These are phyloP conservation scores for Mycena amicta DNA, from an alignment of 768 basidiomycete genomes.

Conservation along the genomic window DNA sequence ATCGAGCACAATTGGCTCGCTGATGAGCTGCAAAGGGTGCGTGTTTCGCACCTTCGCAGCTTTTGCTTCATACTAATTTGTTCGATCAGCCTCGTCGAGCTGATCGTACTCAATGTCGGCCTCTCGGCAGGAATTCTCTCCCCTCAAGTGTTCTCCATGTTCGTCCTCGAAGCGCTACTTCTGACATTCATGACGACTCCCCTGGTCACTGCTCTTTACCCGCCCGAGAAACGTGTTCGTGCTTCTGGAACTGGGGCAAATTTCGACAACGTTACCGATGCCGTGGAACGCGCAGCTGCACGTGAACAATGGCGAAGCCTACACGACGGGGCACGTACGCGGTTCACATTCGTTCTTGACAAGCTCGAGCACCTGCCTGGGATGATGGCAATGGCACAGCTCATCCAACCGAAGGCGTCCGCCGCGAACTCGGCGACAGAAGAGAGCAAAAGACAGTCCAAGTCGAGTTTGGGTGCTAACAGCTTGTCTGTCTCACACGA, in stretches of 20 bases:
- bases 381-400: constrained; percentile 87
- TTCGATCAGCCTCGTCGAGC: constrained; percentile 82
- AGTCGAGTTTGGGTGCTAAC: constrained; percentile 8
- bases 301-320: constrained; percentile 10
- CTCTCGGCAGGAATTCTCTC: constrained; percentile 78
- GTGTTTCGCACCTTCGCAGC: constrained; percentile 15
- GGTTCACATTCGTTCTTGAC: constrained; percentile 87
- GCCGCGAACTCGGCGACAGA: constrained; percentile 2
- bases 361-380: constrained; percentile 87
- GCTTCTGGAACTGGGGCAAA: constrained; percentile 48
- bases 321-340: constrained; percentile 44
- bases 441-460: constrained; percentile 6
- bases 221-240: constrained; percentile 58
- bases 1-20: constrained; percentile 77
- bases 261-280: constrained; percentile 48
- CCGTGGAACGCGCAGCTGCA: constrained; percentile 30
- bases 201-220: constrained; percentile 66
- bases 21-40: constrained; percentile 96
- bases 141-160: constrained; percentile 84
- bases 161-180: constrained; percentile 81
- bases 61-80: no score
- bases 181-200: constrained; percentile 89
- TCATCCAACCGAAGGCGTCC: constrained; percentile 54
- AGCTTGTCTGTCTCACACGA: constrained; percentile 5
- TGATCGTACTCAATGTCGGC: constrained; percentile 96